Evolutionary conservation across 306 rosid genomes (phyloP).

Genomic region (Sicyos edulis): DNA sequence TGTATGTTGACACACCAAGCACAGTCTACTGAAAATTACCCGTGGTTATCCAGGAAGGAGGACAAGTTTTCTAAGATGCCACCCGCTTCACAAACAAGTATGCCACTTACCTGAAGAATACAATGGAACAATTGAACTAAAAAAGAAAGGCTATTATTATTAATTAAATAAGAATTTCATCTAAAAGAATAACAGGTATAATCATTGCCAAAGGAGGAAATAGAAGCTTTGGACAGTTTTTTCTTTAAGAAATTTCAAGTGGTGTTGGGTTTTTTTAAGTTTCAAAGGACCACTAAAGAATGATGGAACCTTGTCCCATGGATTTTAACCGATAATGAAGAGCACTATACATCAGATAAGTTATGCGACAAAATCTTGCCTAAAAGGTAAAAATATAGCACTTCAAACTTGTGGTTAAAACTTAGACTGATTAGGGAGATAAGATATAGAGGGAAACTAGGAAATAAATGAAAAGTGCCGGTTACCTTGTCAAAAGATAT

Average conservation of each 20-base stretch:
- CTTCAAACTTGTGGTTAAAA: conserved; percentile 10
- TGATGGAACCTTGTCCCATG: neutral
- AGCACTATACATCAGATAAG: conserved; percentile 9
- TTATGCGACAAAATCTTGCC: neutral
- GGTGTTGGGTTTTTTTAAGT: neutral
- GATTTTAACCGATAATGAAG: neutral
- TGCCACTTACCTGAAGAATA: conserved; percentile 79
- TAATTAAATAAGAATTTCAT: conserved; percentile 16
- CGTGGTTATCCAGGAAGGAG: conserved; percentile 71
- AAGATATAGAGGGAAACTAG: neutral
- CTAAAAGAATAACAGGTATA: neutral
- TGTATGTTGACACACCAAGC: conserved; percentile 10
- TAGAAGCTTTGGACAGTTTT: conserved; percentile 15
- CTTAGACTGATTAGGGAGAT: neutral
- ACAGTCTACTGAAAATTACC: conserved; percentile 49
- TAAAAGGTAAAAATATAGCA: neutral
- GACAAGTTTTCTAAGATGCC: conserved; percentile 87
- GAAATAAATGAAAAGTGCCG: conserved; percentile 21
- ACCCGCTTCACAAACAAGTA: conserved; percentile 94
- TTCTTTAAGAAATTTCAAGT: neutral
- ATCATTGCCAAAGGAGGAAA: neutral
- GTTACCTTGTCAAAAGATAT: conserved; percentile 80
- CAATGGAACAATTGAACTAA: conserved; percentile 18
- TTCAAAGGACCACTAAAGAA: neutral
- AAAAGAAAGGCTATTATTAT: neutral